Evolutionary conservation across 306 rosid species (phyloP), one percentile per base, ranked within the genome.

Genomic region (Albizia julibrissin): DNA sequence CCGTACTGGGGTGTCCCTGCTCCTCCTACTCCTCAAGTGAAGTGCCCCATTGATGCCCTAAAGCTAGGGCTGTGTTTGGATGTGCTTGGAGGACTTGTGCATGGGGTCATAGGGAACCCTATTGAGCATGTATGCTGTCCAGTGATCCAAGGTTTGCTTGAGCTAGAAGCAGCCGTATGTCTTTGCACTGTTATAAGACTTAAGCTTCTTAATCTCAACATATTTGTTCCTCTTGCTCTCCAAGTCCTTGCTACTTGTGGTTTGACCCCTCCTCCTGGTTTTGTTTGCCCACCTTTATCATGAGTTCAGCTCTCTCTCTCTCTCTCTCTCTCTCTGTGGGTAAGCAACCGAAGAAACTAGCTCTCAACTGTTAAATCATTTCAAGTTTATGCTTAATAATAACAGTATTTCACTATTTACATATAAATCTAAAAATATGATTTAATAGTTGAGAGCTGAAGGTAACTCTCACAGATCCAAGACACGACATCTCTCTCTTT

Each of bases 121-220:
- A 67, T 86, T 0, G 89, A 91, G 87, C 89, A 89, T 85, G 88
- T 78, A 59, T 95, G 99, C 34, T 95, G 98, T 73, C 99, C 98
- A 0, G 90, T 93, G 54, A 92, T 95, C 3, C 85, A 88, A 83
- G 98, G 98, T 26, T 79, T 95, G 84, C 88, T 93, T 64, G 95
- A 95, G 80, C 89, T 95, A 49, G 98, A 95, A 85, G 99, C 99
- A 8, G 98, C 99, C 0, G 79, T 95, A 68, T 95, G 99, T 69
- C 95, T 93, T 39, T 95, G 99, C 90, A 90, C 93, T 11, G 76
- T 84, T 19, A 90, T 95, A 77, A 87, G 94, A 87, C 77, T 89
- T 78, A 91, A 84, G 91, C 91, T 95, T 81, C 89, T 93, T 5
- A 93, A 91, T 84, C 88, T 95, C 7, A 91, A 93, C 79, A 86